Evolutionary conservation across 495 filamentous ascomycete species (phyloP).

Genomic region (Staphylotrichum tortipilum): DNA sequence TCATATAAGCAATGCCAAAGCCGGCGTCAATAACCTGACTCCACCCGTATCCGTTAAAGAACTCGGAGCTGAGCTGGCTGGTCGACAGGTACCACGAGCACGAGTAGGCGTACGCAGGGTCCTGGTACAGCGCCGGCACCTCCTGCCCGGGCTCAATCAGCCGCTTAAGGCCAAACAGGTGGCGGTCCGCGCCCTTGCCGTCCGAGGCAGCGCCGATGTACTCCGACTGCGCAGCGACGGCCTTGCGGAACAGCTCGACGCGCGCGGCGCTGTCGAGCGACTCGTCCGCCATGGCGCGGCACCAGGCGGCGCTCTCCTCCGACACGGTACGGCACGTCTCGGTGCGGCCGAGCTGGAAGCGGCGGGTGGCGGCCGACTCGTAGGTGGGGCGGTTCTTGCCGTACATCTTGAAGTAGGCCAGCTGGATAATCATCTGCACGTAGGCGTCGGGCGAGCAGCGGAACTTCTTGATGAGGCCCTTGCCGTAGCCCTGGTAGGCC

Average conservation of each 20-base stretch:
- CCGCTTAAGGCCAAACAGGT: slow-evolving; percentile 95
- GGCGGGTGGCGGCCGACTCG: slow-evolving; percentile 88
- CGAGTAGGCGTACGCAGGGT: slow-evolving; percentile 78
- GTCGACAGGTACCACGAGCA: slow-evolving; percentile 82
- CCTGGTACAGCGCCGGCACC: slow-evolving; percentile 72
- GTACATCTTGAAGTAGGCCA: slow-evolving; percentile 99
- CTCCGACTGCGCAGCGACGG: slow-evolving; percentile 71
- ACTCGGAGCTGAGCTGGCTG: slow-evolving; percentile 87
- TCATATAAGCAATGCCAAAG: slow-evolving; percentile 99
- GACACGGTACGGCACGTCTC: slow-evolving; percentile 91
- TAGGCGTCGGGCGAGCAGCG: slow-evolving; percentile 96
- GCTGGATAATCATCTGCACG: slow-evolving; percentile 97
- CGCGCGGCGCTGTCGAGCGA: slow-evolving; percentile 51
- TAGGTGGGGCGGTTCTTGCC: slow-evolving; percentile 96
- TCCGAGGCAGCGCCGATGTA: slow-evolving; percentile 86
- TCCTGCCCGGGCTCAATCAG: slow-evolving; percentile 73
- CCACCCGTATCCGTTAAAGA: slow-evolving; percentile 99
- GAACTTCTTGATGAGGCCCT: slow-evolving; percentile 99
- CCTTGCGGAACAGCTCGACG: slow-evolving; percentile 69
- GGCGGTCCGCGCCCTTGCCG: slow-evolving; percentile 89
- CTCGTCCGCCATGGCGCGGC: slow-evolving; percentile 70
- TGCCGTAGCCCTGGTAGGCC: slow-evolving; percentile 94
- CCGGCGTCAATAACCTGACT: slow-evolving; percentile 95
- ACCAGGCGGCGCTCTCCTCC: slow-evolving; percentile 87
- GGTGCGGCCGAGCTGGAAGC: slow-evolving; percentile 92